Conservation (phyloP, 176 grass and related monocot species). For the Miscanthus lutarioriparius region DNA sequence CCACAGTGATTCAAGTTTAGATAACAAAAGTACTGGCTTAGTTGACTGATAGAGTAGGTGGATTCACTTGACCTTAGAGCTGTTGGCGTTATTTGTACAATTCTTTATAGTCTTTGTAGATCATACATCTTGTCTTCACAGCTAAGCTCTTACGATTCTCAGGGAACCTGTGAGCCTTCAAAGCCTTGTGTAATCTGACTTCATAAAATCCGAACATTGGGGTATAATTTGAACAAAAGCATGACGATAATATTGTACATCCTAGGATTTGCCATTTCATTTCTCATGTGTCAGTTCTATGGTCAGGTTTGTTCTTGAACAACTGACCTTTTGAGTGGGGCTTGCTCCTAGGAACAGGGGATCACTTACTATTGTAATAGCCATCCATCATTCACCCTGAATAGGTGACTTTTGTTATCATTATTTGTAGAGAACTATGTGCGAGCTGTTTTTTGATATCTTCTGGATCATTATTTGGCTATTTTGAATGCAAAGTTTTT, state of each 20-base stretch:
- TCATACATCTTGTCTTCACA: no score
- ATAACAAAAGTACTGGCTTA: neutral
- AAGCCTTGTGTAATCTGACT: no score
- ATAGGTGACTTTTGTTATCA: neutral
- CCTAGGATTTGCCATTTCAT: neutral
- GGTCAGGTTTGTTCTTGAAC: neutral
- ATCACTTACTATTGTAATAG: neutral
- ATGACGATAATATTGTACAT: neutral
- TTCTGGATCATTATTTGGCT: neutral
- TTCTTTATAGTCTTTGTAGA: no score
- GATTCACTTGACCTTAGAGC: no score
- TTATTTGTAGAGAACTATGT: neutral
- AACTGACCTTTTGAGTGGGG: neutral
- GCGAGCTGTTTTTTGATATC: neutral
- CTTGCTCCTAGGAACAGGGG: neutral
- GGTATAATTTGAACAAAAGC: conserved; percentile 12
- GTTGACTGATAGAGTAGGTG: neutral
- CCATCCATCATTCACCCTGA: neutral
- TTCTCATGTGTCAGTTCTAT: neutral
- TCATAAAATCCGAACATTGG: neutral
- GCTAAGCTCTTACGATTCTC: no score
- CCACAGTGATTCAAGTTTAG: neutral
- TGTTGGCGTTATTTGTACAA: no score
- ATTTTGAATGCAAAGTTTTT: neutral
- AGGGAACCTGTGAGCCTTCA: no score